Percentiles rank a stretch among this genome's conserved stretches.
Evolutionary conservation across 352 stramenopile genomes (phyloP).

Genomic region (Phytophthora rubi): DNA sequence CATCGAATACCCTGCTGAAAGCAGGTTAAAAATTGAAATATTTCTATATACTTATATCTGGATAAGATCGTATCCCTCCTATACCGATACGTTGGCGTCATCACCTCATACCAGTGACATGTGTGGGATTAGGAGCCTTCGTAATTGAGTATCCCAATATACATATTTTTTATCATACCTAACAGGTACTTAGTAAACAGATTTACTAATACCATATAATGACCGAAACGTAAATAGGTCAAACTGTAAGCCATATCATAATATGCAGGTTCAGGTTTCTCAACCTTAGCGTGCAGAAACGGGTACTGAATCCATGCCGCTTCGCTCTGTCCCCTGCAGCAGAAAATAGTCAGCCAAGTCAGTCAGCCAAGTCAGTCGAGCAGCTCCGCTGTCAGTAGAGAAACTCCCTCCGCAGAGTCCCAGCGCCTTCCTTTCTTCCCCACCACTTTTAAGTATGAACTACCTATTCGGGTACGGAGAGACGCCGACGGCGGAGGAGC

Average conservation of each 20-base stretch:
- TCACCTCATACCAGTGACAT: slow-evolving; percentile 15
- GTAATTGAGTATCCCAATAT: background rate
- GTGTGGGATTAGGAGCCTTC: slow-evolving; percentile 1
- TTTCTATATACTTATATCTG: too few species aligned
- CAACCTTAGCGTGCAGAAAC: slow-evolving; percentile 9
- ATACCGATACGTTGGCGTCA: slow-evolving; percentile 21
- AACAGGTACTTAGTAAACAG: background rate
- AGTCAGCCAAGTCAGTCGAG: slow-evolving; percentile 6
- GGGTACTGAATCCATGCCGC: slow-evolving; percentile 22
- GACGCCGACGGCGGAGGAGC: slow-evolving; percentile 34
- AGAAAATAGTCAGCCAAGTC: slow-evolving; percentile 24
- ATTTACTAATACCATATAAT: too few species aligned
- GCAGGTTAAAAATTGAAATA: background rate
- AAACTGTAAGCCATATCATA: background rate
- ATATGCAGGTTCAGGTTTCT: background rate
- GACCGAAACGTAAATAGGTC: background rate
- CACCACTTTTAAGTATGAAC: slow-evolving; percentile 34
- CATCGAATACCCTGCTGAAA: background rate
- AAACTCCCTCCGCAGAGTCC: slow-evolving; percentile 26
- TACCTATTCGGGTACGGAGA: slow-evolving; percentile 45
- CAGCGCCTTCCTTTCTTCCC: background rate
- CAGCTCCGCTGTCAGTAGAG: slow-evolving; percentile 19
- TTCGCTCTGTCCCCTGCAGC: slow-evolving; percentile 22
- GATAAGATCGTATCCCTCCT: background rate
- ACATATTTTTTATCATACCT: background rate